These are phyloP conservation scores for Hypoxylon sp. DNA, from an alignment of 2,329 filamentous ascomycete genomes.

Conservation along the genomic window DNA sequence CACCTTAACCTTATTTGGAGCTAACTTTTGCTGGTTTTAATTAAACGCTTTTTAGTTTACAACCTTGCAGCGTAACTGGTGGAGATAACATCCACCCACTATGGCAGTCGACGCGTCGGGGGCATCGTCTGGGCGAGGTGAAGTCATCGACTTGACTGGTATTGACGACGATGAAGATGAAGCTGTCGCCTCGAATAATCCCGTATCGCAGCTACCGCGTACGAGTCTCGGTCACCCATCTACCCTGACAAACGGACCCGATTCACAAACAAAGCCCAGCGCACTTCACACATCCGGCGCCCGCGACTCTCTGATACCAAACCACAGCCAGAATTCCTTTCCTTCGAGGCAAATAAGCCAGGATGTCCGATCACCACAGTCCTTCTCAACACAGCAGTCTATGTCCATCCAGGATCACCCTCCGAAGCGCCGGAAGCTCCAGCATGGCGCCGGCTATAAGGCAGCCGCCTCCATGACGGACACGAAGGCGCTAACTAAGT, in stretches of 20 bases:
- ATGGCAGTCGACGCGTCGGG: constrained; percentile 35
- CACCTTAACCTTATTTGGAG: neutral
- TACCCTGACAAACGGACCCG: neutral
- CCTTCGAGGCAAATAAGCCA: constrained; percentile 1
- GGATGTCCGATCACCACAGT: neutral
- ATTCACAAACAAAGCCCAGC: constrained; percentile 5
- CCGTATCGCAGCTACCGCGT: neutral
- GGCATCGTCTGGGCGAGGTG: constrained; percentile 5
- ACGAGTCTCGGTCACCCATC: neutral
- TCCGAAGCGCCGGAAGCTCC: constrained; percentile 35
- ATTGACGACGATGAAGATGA: constrained; percentile 30
- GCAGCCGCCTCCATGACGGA: constrained; percentile 18
- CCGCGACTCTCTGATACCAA: neutral
- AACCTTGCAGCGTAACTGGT: constrained; percentile 12
- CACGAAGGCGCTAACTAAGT: constrained; percentile 36
- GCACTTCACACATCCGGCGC: neutral
- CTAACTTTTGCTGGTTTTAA: constrained; percentile 1
- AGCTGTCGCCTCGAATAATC: neutral
- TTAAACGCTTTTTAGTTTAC: constrained; percentile 19
- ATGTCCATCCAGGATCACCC: constrained; percentile 14
- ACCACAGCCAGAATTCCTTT: neutral
- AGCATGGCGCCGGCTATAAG: constrained; percentile 10
- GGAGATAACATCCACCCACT: constrained; percentile 22
- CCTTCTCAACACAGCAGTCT: neutral
- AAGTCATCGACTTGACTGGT: constrained; percentile 41